Conservation (phyloP, 139 green algal species). For the Edaphochlamys debaryana region DNA sequence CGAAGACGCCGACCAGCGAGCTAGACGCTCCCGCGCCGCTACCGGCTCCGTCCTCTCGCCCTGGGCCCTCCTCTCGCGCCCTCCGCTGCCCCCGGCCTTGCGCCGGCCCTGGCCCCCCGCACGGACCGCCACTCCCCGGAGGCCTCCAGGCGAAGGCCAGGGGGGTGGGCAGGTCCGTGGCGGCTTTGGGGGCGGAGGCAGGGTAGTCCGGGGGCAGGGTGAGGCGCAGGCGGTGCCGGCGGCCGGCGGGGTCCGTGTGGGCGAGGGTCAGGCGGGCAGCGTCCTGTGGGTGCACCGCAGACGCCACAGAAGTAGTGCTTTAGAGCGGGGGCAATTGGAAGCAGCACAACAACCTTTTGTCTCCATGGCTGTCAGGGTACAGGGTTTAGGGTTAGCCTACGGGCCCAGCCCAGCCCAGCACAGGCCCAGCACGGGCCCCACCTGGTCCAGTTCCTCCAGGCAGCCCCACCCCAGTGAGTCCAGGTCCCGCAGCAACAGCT, state of each 20-base stretch:
- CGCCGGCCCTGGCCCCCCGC: too few relatives aligned
- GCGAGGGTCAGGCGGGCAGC: slow-evolving; percentile 13
- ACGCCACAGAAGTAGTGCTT: too few relatives aligned
- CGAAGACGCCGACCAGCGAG: slow-evolving; percentile 4
- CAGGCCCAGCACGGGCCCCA: too few relatives aligned
- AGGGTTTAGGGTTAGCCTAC: too few relatives aligned
- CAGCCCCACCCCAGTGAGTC: slow-evolving; percentile 40
- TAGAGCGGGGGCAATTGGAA: too few relatives aligned
- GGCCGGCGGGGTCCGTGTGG: not conserved
- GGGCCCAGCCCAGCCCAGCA: too few relatives aligned
- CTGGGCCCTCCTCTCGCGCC: too few relatives aligned
- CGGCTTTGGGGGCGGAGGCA: not conserved
- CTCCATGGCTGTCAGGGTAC: too few relatives aligned
- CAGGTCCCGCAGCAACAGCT: slow-evolving; percentile 37
- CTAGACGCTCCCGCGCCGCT: not conserved
- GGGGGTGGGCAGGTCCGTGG: slow-evolving; percentile 25
- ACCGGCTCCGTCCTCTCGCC: too few relatives aligned
- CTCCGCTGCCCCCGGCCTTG: too few relatives aligned
- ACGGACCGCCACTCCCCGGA: not conserved
- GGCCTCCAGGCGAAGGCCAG: slow-evolving; percentile 3
- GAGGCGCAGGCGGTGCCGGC: slow-evolving; percentile 18
- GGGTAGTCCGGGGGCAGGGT: slow-evolving; percentile 25
- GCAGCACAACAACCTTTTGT: too few relatives aligned
- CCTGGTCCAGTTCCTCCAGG: slow-evolving; percentile 36
- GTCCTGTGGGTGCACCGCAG: slow-evolving; percentile 28